Percentiles rank a stretch among this genome's conserved stretches.
These are phyloP conservation scores for Xanthoconium separans DNA, from an alignment of 1,284 basidiomycete genomes.

Conservation along the genomic window DNA sequence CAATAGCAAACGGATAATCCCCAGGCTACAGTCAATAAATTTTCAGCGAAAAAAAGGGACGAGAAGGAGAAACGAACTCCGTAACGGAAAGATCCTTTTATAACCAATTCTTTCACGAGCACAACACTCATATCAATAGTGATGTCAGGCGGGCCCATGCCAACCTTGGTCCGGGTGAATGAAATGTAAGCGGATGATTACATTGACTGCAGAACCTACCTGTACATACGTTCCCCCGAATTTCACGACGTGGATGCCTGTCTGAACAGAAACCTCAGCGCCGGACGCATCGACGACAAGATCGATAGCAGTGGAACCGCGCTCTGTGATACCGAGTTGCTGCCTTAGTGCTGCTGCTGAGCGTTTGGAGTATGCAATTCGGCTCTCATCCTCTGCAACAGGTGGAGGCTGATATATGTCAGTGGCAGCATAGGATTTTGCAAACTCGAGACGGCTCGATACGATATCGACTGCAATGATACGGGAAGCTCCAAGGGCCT, in stretches of 20 bases:
- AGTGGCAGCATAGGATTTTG: conserved; percentile 85
- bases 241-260: conserved; percentile 74
- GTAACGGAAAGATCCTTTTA: conserved; percentile 89
- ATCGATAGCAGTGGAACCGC: conserved; percentile 61
- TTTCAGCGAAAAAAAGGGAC: not conserved
- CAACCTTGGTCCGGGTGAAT: conserved; percentile 49
- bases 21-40: conserved; percentile 54
- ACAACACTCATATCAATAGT: conserved; percentile 61
- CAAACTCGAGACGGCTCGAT: conserved; percentile 80
- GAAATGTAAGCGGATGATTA: conserved; percentile 1
- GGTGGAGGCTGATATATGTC: conserved; percentile 73
- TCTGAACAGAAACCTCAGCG: conserved; percentile 84
- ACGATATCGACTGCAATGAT: conserved; percentile 89
- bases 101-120: conserved; percentile 73
- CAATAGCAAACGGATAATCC: conserved; percentile 83
- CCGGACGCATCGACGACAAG: conserved; percentile 85
- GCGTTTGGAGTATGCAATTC: conserved; percentile 65
- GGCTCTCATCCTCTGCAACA: conserved; percentile 62
- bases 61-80: conserved; percentile 48
- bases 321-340: conserved; percentile 57
- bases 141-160: conserved; percentile 68
- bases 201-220: conserved; percentile 33
- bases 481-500: conserved; percentile 80
- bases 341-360: conserved; percentile 63
- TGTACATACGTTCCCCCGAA: conserved; percentile 75